Evolutionary conservation across 208 protist genomes (phyloP).

Genomic region (Trypanosoma vivax): DNA sequence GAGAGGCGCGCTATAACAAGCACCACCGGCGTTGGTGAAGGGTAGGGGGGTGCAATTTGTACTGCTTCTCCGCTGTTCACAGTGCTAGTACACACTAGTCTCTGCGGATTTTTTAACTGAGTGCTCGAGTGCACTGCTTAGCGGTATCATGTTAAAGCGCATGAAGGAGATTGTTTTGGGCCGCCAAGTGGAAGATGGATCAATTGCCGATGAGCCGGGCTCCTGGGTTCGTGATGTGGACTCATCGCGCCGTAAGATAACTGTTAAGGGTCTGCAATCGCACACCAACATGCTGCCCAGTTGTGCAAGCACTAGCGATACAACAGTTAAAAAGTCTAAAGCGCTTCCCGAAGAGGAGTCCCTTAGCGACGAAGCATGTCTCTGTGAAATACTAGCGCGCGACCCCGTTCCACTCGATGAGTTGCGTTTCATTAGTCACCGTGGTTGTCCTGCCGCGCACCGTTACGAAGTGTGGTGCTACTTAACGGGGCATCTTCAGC

Average conservation of each 20-base stretch:
- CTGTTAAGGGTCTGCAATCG: slow-evolving; percentile 2
- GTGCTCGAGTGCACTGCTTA: background rate
- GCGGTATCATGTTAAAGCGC: slow-evolving; percentile 2
- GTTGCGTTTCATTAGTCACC: slow-evolving; percentile 43
- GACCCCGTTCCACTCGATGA: slow-evolving; percentile 30
- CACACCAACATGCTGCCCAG: background rate
- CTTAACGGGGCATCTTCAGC: slow-evolving; percentile 48
- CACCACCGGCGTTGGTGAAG: too few relatives aligned
- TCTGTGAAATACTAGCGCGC: slow-evolving; percentile 22
- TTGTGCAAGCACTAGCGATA: slow-evolving; percentile 10
- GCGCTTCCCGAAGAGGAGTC: slow-evolving; percentile 4
- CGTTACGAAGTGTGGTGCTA: slow-evolving; percentile 59
- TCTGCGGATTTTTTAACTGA: too few relatives aligned
- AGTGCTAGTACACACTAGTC: too few relatives aligned
- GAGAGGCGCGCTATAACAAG: too few relatives aligned
- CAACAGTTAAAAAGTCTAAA: slow-evolving; percentile 6
- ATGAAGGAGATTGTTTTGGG: background rate
- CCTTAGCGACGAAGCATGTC: slow-evolving; percentile 8
- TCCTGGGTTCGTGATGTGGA: background rate
- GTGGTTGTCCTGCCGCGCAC: slow-evolving; percentile 40
- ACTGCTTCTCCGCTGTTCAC: too few relatives aligned
- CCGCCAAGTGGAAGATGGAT: too few relatives aligned
- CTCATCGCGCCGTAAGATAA: slow-evolving; percentile 1
- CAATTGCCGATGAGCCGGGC: background rate
- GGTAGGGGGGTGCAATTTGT: too few relatives aligned